Evolutionary conservation across 2,329 filamentous ascomycete genomes (phyloP).

Genomic region (Geosmithia morbida): DNA sequence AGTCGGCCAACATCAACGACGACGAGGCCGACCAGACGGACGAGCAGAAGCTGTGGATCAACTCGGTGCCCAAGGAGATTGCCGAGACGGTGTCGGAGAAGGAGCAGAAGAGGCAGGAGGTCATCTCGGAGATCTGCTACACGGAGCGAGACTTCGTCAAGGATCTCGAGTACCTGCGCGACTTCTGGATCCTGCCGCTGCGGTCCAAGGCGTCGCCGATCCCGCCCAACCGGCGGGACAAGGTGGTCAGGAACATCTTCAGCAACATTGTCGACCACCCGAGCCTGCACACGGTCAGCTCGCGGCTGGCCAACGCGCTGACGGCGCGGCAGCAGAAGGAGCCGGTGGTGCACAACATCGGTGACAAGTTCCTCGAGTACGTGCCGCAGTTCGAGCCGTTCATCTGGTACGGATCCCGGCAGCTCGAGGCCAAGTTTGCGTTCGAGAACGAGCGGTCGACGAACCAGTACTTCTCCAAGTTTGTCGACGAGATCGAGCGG

Average conservation of each 20-base stretch:
- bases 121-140: conserved; percentile 97
- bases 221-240: conserved; percentile 72
- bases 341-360: conserved; percentile 77
- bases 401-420: conserved; percentile 89
- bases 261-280: conserved; percentile 80
- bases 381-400: conserved; percentile 91
- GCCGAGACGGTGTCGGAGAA: conserved; percentile 78
- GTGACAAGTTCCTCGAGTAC: conserved; percentile 87
- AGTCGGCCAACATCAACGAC: conserved; percentile 47
- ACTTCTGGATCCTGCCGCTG: conserved; percentile 96
- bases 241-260: conserved; percentile 88
- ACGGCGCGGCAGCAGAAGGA: conserved; percentile 83
- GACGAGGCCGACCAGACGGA: conserved; percentile 75
- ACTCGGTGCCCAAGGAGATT: conserved; percentile 89
- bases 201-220: conserved; percentile 75
- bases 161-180: conserved; percentile 89
- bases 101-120: conserved; percentile 95
- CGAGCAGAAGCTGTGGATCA: conserved; percentile 98
- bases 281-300: conserved; percentile 79
- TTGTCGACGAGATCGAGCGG: conserved; percentile 92
- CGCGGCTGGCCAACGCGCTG: conserved; percentile 71
- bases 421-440: conserved; percentile 92
- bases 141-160: conserved; percentile 98
- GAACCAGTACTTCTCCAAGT: conserved; percentile 74
- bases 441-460: conserved; percentile 90